Conservation (phyloP, 2,329 filamentous ascomycete genomes). For the Herpotrichia juniperi region DNA sequence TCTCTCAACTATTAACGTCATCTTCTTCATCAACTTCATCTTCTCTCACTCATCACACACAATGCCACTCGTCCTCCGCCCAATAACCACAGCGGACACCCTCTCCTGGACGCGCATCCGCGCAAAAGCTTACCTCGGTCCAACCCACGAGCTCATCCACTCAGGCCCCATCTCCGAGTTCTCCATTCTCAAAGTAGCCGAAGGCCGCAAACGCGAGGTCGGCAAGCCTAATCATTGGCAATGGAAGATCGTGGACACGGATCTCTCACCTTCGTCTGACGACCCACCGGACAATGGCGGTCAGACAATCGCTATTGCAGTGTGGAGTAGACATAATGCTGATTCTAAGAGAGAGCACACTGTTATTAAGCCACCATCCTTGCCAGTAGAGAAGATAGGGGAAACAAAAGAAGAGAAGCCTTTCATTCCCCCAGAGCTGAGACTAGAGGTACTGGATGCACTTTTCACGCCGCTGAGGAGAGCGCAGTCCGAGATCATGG, state of each 20-base stretch:
- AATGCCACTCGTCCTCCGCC: conserved; percentile 33
- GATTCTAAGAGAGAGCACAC: neutral
- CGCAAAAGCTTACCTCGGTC: conserved; percentile 33
- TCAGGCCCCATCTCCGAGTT: conserved; percentile 26
- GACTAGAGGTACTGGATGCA: conserved; percentile 31
- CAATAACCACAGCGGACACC: conserved; percentile 26
- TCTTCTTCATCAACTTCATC: neutral
- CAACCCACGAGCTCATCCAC: conserved; percentile 36
- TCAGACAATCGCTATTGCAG: conserved; percentile 32
- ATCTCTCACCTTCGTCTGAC: conserved; percentile 25
- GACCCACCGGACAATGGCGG: conserved; percentile 30
- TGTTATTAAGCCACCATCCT: neutral
- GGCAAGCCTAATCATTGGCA: conserved; percentile 31
- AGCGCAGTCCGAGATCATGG: conserved; percentile 35
- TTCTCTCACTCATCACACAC: neutral
- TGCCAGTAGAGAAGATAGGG: neutral
- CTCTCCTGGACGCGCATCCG: conserved; percentile 38
- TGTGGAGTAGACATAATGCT: conserved; percentile 33
- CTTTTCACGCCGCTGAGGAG: conserved; percentile 28
- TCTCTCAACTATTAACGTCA: too few relatives aligned
- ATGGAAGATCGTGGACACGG: conserved; percentile 40
- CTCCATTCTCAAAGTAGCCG: conserved; percentile 30
- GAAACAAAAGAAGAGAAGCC: conserved; percentile 49
- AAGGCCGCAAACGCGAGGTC: conserved; percentile 28
- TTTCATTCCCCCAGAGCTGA: conserved; percentile 73